These are phyloP conservation scores for Podospora australis DNA, from an alignment of 495 filamentous ascomycete genomes.

Conservation along the genomic window DNA sequence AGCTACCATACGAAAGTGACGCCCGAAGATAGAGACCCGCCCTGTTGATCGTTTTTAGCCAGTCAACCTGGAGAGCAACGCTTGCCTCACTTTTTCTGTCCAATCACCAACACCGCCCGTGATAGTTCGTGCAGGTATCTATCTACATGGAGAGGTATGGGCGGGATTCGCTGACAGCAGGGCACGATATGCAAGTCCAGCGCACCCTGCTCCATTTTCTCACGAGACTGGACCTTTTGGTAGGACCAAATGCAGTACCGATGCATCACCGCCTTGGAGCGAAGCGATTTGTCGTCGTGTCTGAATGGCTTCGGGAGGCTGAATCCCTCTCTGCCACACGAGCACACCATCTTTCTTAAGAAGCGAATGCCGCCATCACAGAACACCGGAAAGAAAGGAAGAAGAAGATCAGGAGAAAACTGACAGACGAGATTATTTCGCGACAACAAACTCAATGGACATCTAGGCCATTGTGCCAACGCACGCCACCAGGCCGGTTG, in stretches of 20 bases:
- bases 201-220: not conserved
- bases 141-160: constrained; percentile 6
- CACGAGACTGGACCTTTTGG: too few relatives aligned
- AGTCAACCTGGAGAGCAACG: constrained; percentile 5
- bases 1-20: not conserved
- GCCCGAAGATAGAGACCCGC: constrained; percentile 1
- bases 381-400: not conserved
- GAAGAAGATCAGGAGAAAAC: too few relatives aligned
- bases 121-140: constrained; percentile 10
- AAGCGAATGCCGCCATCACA: too few relatives aligned
- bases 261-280: too few relatives aligned
- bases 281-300: too few relatives aligned
- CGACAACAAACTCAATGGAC: too few relatives aligned
- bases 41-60: constrained; percentile 9
- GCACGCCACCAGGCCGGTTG: too few relatives aligned
- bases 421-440: not conserved
- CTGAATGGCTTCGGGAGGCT: too few relatives aligned
- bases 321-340: too few relatives aligned
- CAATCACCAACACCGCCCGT: constrained; percentile 6
- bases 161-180: constrained; percentile 4
- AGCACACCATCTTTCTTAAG: too few relatives aligned
- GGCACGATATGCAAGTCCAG: constrained; percentile 7
- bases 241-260: too few relatives aligned
- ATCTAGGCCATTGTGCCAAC: too few relatives aligned
- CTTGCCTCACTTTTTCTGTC: constrained; percentile 14